A percentile compares a stretch with the other conserved stretches of the same genome.
phyloP scores from a whole-genome alignment of 345 rosid species.

The Gossypium australe region DNA sequence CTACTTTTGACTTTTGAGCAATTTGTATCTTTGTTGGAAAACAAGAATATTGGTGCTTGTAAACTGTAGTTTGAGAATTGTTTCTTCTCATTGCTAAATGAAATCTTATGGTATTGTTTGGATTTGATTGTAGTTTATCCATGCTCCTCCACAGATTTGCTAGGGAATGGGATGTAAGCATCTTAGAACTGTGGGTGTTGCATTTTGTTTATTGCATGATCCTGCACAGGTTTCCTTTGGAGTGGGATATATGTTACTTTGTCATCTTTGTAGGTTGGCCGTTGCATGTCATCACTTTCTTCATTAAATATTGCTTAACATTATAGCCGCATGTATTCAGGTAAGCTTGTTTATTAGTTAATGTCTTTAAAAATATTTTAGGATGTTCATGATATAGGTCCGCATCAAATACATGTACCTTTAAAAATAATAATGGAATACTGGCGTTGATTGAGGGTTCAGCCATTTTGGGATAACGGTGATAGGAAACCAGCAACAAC shows the following conservation, averaged over 20 bases:
- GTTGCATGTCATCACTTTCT: not conserved
- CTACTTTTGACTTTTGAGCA: too few species aligned
- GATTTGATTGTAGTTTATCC: conserved; percentile 3
- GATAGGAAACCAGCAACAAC: not conserved
- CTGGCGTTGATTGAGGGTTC: not conserved
- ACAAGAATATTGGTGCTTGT: not conserved
- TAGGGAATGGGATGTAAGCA: not conserved
- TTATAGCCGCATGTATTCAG: not conserved
- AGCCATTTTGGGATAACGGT: not conserved
- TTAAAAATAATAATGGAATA: not conserved
- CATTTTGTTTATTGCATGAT: not conserved
- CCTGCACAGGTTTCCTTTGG: not conserved
- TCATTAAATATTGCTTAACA: not conserved
- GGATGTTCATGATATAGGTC: not conserved
- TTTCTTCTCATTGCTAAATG: too few species aligned
- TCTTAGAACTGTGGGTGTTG: not conserved
- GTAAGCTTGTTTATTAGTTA: not conserved
- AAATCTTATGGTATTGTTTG: not conserved
- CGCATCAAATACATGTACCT: not conserved
- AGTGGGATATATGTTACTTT: not conserved
- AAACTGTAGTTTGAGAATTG: not conserved
- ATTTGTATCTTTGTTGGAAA: not conserved
- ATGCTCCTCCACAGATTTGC: not conserved
- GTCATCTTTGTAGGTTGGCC: not conserved
- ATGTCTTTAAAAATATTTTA: not conserved